A percentile compares a stretch with the other conserved stretches of the same genome.
Conservation (phyloP, 2,329 filamentous ascomycete species). For the Hypoxylon sp. region DNA sequence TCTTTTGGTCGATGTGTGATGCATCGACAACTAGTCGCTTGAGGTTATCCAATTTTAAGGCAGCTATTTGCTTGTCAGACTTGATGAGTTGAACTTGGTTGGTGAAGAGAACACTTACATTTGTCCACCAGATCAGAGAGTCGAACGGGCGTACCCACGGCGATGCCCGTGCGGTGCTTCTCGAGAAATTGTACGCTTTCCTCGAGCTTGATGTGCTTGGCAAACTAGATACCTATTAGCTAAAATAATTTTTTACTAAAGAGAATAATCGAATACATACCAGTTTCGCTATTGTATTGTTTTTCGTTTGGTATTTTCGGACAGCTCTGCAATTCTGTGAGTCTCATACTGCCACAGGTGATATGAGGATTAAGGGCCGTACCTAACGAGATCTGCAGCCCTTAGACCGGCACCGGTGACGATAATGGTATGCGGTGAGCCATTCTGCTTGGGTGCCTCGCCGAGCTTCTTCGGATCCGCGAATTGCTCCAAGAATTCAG, state of each 20-base stretch:
- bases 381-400: constrained; percentile 87
- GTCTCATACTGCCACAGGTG: not conserved
- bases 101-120: constrained; percentile 65
- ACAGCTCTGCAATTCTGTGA: constrained; percentile 68
- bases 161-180: constrained; percentile 81
- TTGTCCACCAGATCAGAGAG: constrained; percentile 86
- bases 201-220: constrained; percentile 96
- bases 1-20: constrained; percentile 95
- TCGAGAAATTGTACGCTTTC: constrained; percentile 86
- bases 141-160: constrained; percentile 89
- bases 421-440: constrained; percentile 87
- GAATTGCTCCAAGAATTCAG: constrained; percentile 81
- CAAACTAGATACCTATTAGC: constrained; percentile 70
- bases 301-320: constrained; percentile 83
- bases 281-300: constrained; percentile 85
- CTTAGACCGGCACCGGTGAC: constrained; percentile 87
- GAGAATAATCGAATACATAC: constrained; percentile 55
- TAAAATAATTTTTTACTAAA: not conserved
- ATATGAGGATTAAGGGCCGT: constrained; percentile 29
- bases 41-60: constrained; percentile 76
- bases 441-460: constrained; percentile 76
- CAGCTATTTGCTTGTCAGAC: constrained; percentile 64
- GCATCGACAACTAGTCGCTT: constrained; percentile 90
- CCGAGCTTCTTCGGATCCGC: constrained; percentile 71
- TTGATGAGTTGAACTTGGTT: not conserved